A percentile compares a stretch with the other conserved stretches of the same genome.
Conservation (phyloP, 345 rosid species). For the Boechera retrofracta region DNA sequence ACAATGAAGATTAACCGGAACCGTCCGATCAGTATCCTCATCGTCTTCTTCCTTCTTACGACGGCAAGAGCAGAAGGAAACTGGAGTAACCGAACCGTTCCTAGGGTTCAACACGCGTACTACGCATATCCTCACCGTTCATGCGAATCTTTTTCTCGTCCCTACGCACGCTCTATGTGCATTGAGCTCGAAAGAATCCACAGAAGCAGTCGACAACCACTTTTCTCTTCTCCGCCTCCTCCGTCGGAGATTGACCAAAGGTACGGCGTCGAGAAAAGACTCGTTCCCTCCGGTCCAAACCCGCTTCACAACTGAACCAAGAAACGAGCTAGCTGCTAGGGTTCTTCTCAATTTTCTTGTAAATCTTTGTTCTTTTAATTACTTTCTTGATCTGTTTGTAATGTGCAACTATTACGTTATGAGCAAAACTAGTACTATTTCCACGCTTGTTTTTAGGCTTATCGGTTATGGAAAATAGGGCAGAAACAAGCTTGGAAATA, state of each 20-base stretch:
- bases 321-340: conserved; percentile 3
- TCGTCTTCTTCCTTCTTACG: conserved; percentile 30
- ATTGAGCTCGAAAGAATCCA: conserved; percentile 48
- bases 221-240: conserved; percentile 38
- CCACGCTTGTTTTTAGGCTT: conserved; percentile 42
- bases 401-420: conserved; percentile 22
- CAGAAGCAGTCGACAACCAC: conserved; percentile 34
- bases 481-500: conserved; percentile 42
- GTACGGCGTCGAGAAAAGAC: conserved; percentile 83
- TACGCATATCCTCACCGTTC: conserved; percentile 43
- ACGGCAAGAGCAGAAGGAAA: conserved; percentile 4
- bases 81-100: neutral
- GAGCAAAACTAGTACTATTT: conserved; percentile 19
- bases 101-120: conserved; percentile 40
- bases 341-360: conserved; percentile 26
- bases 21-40: conserved; percentile 20
- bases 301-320: conserved; percentile 73
- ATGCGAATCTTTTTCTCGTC: conserved; percentile 44
- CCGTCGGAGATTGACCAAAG: conserved; percentile 69
- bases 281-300: conserved; percentile 92
- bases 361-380: conserved; percentile 6
- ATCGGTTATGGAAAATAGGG: neutral
- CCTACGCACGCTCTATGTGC: conserved; percentile 48
- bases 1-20: conserved; percentile 34
- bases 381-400: conserved; percentile 34